phyloP scores from a whole-genome alignment of 495 filamentous ascomycete genomes.

The Penicillium odoratum region DNA sequence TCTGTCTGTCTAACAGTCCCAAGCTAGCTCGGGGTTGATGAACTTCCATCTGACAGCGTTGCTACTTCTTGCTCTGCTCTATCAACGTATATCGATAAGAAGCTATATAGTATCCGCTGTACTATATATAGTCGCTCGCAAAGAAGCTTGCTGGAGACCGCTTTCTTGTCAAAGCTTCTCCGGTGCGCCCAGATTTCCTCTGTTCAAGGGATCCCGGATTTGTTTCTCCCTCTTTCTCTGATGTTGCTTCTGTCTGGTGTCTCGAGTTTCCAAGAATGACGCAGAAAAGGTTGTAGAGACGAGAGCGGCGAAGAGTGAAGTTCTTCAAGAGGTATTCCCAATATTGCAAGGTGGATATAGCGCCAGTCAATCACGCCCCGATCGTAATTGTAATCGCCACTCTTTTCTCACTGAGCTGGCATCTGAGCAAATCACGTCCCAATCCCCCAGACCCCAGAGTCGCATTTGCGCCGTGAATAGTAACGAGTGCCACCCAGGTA shows the following conservation, averaged over 20 bases:
- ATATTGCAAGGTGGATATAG: background rate
- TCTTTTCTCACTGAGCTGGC: background rate
- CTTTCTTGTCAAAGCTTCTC: constrained; percentile 15
- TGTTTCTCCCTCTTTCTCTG: background rate
- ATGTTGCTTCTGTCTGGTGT: background rate
- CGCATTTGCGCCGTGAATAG: constrained; percentile 21
- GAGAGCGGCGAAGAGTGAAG: background rate
- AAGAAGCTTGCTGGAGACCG: constrained; percentile 29
- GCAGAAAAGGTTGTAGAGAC: background rate
- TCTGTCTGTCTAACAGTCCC: constrained; percentile 44
- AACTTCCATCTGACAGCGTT: constrained; percentile 37
- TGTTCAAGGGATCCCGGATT: background rate
- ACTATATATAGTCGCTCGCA: constrained; percentile 49
- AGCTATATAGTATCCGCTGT: constrained; percentile 64
- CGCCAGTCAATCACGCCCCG: background rate
- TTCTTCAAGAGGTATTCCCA: background rate
- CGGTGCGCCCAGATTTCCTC: background rate
- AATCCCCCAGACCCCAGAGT: background rate
- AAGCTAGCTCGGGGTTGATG: constrained; percentile 49
- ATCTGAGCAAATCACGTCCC: background rate
- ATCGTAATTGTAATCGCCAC: background rate
- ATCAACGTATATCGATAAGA: constrained; percentile 67
- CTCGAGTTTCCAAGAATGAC: background rate
- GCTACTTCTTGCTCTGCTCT: constrained; percentile 59
- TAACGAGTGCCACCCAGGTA: constrained; percentile 13